Percentiles rank a stretch among this genome's conserved stretches.
Conservation (phyloP, 1,284 basidiomycete genomes). For the Moniliella sp. region DNA sequence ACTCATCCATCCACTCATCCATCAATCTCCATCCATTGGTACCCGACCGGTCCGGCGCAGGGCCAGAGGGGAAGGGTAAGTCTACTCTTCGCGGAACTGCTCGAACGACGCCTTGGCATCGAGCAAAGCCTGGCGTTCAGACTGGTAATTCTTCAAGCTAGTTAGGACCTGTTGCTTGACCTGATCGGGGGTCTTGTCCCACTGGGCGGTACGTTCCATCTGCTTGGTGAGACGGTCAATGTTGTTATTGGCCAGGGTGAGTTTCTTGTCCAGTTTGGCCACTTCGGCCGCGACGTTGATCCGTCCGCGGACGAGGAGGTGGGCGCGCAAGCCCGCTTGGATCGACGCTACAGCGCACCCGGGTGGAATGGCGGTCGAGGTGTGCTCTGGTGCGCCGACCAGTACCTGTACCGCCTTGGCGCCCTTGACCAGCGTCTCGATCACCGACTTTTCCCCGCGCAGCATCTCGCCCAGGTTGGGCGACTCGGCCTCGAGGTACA, state of each 20-base stretch:
- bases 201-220: too few species aligned
- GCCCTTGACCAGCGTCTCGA: conserved; percentile 67
- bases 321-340: conserved; percentile 13
- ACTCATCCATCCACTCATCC: too few species aligned
- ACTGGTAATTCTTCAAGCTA: too few species aligned
- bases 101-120: too few species aligned
- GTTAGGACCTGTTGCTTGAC: too few species aligned
- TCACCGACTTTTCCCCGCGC: conserved; percentile 50
- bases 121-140: too few species aligned
- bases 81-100: too few species aligned
- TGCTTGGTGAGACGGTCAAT: conserved; percentile 11
- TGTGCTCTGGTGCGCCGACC: too few species aligned
- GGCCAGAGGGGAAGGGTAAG: too few species aligned
- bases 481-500: conserved; percentile 54
- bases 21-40: too few species aligned
- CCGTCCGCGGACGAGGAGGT: conserved; percentile 20
- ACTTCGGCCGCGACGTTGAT: conserved; percentile 27
- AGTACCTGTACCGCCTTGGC: conserved; percentile 53
- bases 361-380: conserved; percentile 44
- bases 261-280: conserved; percentile 24
- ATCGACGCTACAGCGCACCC: conserved; percentile 61
- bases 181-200: conserved; percentile 20
- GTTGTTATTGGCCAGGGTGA: conserved; percentile 17
- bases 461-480: conserved; percentile 39
- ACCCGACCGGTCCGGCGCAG: too few species aligned